phyloP scores from a whole-genome alignment of 192 early-diverging fungal genomes.

The Coemansia sp. region DNA sequence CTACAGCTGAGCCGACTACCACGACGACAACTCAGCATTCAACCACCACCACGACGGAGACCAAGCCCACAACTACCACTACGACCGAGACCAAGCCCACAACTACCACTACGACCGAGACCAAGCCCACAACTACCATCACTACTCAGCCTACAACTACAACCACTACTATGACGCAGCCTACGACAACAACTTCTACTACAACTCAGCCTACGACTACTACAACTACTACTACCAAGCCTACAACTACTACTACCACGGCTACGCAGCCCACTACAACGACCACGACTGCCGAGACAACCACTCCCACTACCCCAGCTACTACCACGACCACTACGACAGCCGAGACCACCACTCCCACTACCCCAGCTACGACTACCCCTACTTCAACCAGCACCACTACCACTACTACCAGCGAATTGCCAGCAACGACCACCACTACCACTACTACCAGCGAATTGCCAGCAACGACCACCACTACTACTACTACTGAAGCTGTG shows the following conservation, averaged over 20 bases:
- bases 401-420: not conserved
- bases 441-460: not conserved
- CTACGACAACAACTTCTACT: not conserved
- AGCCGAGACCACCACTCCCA: not conserved
- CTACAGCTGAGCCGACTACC: slow-evolving; percentile 6
- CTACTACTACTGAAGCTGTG: not conserved
- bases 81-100: not conserved
- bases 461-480: not conserved
- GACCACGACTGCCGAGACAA: not conserved
- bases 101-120: not conserved
- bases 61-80: too few relatives aligned
- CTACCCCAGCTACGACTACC: not conserved
- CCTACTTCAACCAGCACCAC: not conserved
- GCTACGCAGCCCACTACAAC: not conserved
- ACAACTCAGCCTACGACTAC: not conserved
- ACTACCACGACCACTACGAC: not conserved
- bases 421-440: not conserved
- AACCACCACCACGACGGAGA: too few relatives aligned
- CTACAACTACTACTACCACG: not conserved
- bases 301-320: not conserved
- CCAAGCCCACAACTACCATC: too few relatives aligned
- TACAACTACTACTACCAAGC: not conserved
- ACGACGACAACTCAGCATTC: too few relatives aligned
- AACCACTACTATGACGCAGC: not conserved
- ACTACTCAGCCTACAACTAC: slow-evolving; percentile 1